Evolutionary conservation across 345 rosid genomes (phyloP).

Genomic region (Passiflora organensis): DNA sequence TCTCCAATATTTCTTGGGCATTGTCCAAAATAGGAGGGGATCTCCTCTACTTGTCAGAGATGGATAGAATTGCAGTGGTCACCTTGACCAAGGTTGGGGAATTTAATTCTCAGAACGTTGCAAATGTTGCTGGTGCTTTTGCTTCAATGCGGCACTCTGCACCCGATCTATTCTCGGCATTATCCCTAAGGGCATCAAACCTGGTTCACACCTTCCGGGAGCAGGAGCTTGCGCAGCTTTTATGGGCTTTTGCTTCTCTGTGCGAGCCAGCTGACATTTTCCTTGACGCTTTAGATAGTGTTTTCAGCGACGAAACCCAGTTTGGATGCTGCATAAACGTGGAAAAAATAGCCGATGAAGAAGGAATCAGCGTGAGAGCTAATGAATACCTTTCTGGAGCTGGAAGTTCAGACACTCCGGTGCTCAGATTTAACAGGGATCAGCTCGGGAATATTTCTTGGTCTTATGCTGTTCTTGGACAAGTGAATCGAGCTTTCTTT

Average conservation of each 20-base stretch:
- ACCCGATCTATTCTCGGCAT: conserved; percentile 53
- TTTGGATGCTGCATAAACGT: conserved; percentile 38
- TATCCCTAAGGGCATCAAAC: conserved; percentile 59
- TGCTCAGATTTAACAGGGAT: conserved; percentile 62
- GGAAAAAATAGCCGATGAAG: conserved; percentile 13
- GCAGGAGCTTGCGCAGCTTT: conserved; percentile 81
- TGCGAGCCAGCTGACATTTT: conserved; percentile 62
- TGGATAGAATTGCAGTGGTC: conserved; percentile 96
- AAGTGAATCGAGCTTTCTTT: conserved; percentile 59
- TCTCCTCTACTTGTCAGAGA: conserved; percentile 77
- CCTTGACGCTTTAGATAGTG: conserved; percentile 60
- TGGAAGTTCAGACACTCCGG: conserved; percentile 30
- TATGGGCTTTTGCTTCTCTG: conserved; percentile 93
- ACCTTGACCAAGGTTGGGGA: conserved; percentile 58
- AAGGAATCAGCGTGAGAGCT: conserved; percentile 14
- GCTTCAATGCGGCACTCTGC: conserved; percentile 89
- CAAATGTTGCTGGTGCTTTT: conserved; percentile 87
- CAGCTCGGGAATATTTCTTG: conserved; percentile 93
- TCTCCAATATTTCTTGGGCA: conserved; percentile 92
- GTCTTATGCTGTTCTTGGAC: conserved; percentile 92
- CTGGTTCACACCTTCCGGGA: conserved; percentile 49
- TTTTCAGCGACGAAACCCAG: conserved; percentile 44
- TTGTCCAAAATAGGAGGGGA: conserved; percentile 87
- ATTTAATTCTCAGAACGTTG: conserved; percentile 87
- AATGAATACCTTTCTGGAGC: conserved; percentile 21